Evolutionary conservation across 352 stramenopile genomes (phyloP).

Genomic region (Phytophthora vignae): DNA sequence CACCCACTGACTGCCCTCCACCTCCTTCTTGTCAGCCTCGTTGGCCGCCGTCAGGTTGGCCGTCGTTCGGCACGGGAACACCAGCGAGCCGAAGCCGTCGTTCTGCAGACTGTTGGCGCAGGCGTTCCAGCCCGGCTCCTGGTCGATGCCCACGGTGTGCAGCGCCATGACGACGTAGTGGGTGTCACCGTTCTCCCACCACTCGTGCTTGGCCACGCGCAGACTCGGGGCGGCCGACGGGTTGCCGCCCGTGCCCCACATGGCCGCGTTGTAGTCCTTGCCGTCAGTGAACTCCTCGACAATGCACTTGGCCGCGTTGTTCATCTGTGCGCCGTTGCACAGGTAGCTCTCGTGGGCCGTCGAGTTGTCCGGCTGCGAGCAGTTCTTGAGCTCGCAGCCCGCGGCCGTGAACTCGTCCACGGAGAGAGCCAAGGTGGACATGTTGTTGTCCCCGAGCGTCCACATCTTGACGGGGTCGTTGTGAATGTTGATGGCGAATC

Average conservation of each 20-base stretch:
- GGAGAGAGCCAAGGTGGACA: constrained; percentile 40
- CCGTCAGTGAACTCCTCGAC: constrained; percentile 29
- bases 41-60: constrained; percentile 18
- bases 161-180: constrained; percentile 36
- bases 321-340: constrained; percentile 50
- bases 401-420: constrained; percentile 25
- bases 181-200: constrained; percentile 7
- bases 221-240: background rate
- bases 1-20: constrained; percentile 28
- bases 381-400: constrained; percentile 30
- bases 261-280: constrained; percentile 22
- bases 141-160: constrained; percentile 18
- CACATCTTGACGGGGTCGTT: constrained; percentile 22
- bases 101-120: constrained; percentile 23
- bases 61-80: constrained; percentile 44
- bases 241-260: constrained; percentile 36
- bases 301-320: constrained; percentile 38
- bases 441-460: constrained; percentile 27
- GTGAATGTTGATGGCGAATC: constrained; percentile 23
- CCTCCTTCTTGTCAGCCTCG: constrained; percentile 12
- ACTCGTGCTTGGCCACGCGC: constrained; percentile 30
- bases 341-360: constrained; percentile 15
- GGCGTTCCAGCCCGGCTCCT: constrained; percentile 34
- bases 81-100: constrained; percentile 35
- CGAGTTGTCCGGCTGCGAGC: constrained; percentile 28